Evolutionary conservation across 2,329 filamentous ascomycete genomes (phyloP), one percentile per base, ranked within the genome.

Genomic region (Fusarium sp.): DNA sequence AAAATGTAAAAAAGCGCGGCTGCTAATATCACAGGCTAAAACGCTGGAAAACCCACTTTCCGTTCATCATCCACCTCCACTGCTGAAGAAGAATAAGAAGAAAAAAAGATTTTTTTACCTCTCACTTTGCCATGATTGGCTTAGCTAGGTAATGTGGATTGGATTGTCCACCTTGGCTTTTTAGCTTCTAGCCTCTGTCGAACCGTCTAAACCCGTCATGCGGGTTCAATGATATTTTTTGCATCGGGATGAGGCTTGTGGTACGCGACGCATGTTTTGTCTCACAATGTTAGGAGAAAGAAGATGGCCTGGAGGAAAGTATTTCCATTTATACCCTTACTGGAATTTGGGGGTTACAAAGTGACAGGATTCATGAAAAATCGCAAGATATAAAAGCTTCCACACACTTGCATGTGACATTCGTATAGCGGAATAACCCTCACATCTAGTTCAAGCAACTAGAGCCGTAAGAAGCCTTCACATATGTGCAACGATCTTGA

Each of bases 81-180:
- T 55, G 49, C 35, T 35, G 30, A 49, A 45, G 47, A 23, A 41
- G 25, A 51, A 19, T 23, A 23, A 23, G 58, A 56, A 30, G 27
- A 51, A 51, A 61, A 58, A 57, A 65, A 66, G 54, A 27, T 59
- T 70, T 72, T 71, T 69, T 63, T 57, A 56, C 37, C 55, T 56
- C 41, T 53, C 10, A 50, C 59, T 50, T 35, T 56, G n/a, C n/a
- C 52, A 39, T 46, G 55, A 56, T 68, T 68, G 71, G 71, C 10
- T 33, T 47, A 49, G 27, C 32, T 43, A 49, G 27, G 25, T 39
- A 23, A 23, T 19, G 11, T 20, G 17, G 32, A 17, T 15, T 11
- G 27, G 27, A 30, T 6, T 51, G n/a, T 47, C 61, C 61, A 52
- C 59, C n/a, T 57, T 52, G 37, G 32, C 19, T 30, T 27, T 27